A percentile compares a stretch with the other conserved stretches of the same genome.
phyloP scores from a whole-genome alignment of 1,284 basidiomycete genomes.

The Agroathelia rolfsii region DNA sequence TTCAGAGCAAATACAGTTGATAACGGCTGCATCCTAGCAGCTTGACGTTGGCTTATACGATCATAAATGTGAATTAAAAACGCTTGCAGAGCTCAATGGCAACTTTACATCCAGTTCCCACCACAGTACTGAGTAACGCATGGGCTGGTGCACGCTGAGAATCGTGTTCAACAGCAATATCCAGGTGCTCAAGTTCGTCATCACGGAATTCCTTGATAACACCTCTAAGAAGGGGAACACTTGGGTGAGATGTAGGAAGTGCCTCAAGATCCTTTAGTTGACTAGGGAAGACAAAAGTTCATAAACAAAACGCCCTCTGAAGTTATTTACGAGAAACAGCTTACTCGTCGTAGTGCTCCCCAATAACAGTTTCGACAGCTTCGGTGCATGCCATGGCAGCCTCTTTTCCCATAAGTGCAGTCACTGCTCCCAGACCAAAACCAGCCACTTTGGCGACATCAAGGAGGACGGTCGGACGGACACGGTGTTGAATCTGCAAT shows the following conservation, averaged over 20 bases:
- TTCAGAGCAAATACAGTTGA: too few species aligned
- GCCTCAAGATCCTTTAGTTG: slow-evolving; percentile 65
- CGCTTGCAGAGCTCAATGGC: slow-evolving; percentile 87
- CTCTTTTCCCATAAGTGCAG: slow-evolving; percentile 84
- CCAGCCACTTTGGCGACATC: slow-evolving; percentile 83
- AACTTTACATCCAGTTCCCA: slow-evolving; percentile 80
- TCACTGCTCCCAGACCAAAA: slow-evolving; percentile 75
- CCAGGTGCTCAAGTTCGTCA: slow-evolving; percentile 91
- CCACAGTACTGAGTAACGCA: slow-evolving; percentile 76
- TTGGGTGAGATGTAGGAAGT: slow-evolving; percentile 61
- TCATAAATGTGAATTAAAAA: too few species aligned
- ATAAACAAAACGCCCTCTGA: slow-evolving; percentile 5
- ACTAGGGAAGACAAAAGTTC: slow-evolving; percentile 27
- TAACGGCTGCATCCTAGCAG: too few species aligned
- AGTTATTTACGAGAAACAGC: slow-evolving; percentile 22
- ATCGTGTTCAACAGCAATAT: slow-evolving; percentile 85
- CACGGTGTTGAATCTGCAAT: slow-evolving; percentile 72
- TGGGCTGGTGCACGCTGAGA: slow-evolving; percentile 90
- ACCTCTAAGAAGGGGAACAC: slow-evolving; percentile 65
- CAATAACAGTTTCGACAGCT: slow-evolving; percentile 95
- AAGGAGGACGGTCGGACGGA: slow-evolving; percentile 77
- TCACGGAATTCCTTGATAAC: slow-evolving; percentile 85
- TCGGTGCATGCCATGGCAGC: slow-evolving; percentile 98
- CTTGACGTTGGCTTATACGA: too few species aligned
- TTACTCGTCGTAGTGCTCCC: slow-evolving; percentile 97